Base-by-base conservation (phyloP, 768 basidiomycete species). In the Chalciporus sphaerocephalus region DNA sequence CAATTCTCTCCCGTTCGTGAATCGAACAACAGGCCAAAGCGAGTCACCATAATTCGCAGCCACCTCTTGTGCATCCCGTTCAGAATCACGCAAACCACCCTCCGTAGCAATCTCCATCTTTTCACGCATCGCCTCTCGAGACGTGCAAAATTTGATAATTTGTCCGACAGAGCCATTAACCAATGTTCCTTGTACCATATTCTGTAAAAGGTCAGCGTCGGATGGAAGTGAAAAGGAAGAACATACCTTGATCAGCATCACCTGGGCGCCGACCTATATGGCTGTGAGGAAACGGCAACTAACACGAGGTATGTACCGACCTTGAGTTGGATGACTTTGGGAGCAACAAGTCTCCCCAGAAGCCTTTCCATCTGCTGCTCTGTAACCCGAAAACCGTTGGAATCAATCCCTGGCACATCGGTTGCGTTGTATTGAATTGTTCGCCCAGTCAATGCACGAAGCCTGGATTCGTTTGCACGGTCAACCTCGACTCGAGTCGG, bases 401-500 rank as follows among this genome's bases (percentile, higher is more conserved):
- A 69, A 54, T 83, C 74, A 9, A 40, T 17, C 2, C 80, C 81
- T 1, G 73, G 58, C 27, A 57, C 50, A 43, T 87, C 81, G 7
- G 52, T 52, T 2, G 81, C 70, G 0, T 51, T 35, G 51, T 79
- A 86, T 25, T 45, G 69, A 48, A 58, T 59, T 3, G 36, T 62
- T 38, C 61, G 50, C 1, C 71, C 74, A 12, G 66, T 42, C 3
- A 85, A 69, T 40, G 69, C 61, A 5, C 50, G 48, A 38, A 85
- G 64, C 13, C 85, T 79, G 5, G 56, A 59, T 4, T 55, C 58
- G 55, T 94, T 94, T 10, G 87, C 79, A 18, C 59, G 57, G 8
- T 85, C 80, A n/a, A 92, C 92, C 57, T 93, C 84, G 15, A 59
- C 52, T 42, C 88, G 73, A 17, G 78, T 79, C 0, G 92, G 78